Evolutionary conservation across 306 rosid species (phyloP), one percentile per base, ranked within the genome.

Genomic region (Pueraria montana): DNA sequence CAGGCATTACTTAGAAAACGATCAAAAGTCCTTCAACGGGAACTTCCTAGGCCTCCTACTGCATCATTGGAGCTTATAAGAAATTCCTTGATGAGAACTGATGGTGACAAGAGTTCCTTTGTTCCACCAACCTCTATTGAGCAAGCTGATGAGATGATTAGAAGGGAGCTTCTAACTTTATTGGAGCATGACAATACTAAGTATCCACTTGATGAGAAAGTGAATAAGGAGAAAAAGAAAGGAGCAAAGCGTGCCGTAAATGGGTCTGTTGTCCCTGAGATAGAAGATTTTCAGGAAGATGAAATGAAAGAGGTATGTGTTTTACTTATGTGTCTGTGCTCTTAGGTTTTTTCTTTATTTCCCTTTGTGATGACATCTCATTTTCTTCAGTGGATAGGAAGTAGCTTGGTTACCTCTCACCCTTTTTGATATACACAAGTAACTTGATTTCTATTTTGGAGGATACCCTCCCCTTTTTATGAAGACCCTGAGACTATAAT

Each of bases 1-100:
- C 97, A 92, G 67, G 97, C 94, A 65, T 87, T 94, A 76, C 97
- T 94, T 80, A 90, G 91, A 87, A 94, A 94, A 73, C 86, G 96
- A 84, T 94, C 98, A 8, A 94, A 94, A 90, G 98, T 94, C 21
- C 93, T 94, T 73, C 96, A 92, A 69, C 88, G 98, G 86, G 97
- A 91, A 87, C 97, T 94, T 77, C 98, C 97, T 49, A 89, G 98
- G 82, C 98, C 98, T 69, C 98, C 96, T 73, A 59, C 82, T 68
- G 94, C 90, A 21, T 92, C 98, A 5, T 86, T 94, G 86, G 97
- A 94, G 65, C 86, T 87, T 21, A 91, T 94, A 78, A 90, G 87
- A 84, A 91, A 87, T 84, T 92, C 98, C 71, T 88, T 94, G 89
- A 78, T 91, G 80, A 89, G 90, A 84, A 90, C 92, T 74, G 95